Percentiles rank a stretch among this genome's conserved stretches.
Conservation (phyloP, 129 eudicot species). For the Flaveria sonorensis region DNA sequence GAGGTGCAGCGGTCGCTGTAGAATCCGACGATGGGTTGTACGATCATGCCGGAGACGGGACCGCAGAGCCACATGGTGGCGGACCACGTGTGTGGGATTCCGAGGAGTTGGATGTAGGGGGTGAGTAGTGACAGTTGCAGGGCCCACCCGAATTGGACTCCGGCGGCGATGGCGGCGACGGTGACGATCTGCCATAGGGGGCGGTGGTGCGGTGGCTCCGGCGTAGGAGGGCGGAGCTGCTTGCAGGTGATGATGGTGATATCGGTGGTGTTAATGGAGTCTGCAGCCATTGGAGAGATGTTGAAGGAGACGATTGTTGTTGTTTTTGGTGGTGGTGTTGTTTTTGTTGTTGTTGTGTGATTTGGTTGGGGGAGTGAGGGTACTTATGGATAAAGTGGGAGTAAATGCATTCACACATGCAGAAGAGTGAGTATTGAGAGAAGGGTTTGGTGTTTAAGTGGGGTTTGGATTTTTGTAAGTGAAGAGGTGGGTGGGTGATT, state of each 20-base stretch:
- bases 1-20: constrained; percentile 17
- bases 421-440: too few species aligned
- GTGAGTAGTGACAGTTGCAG: constrained; percentile 9
- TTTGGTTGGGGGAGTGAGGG: not conserved
- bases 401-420: not conserved
- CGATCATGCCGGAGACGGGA: constrained; percentile 2
- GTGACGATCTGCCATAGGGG: constrained; percentile 1
- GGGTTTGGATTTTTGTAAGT: not conserved
- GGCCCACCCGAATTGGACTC: constrained; percentile 15
- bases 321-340: not conserved
- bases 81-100: constrained; percentile 2
- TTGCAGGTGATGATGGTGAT: too few species aligned
- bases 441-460: not conserved
- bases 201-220: not conserved
- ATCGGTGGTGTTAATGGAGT: too few species aligned
- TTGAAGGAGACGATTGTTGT: too few species aligned
- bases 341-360: too few species aligned
- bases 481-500: not conserved
- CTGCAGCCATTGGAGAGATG: too few species aligned
- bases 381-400: not conserved
- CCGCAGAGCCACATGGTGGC: constrained; percentile 16
- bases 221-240: not conserved
- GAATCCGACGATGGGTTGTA: not conserved
- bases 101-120: not conserved
- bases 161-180: constrained; percentile 16